A percentile compares a stretch with the other conserved stretches of the same genome.
phyloP scores from a whole-genome alignment of 2,329 filamentous ascomycete genomes.

The Diaporthe amygdali region DNA sequence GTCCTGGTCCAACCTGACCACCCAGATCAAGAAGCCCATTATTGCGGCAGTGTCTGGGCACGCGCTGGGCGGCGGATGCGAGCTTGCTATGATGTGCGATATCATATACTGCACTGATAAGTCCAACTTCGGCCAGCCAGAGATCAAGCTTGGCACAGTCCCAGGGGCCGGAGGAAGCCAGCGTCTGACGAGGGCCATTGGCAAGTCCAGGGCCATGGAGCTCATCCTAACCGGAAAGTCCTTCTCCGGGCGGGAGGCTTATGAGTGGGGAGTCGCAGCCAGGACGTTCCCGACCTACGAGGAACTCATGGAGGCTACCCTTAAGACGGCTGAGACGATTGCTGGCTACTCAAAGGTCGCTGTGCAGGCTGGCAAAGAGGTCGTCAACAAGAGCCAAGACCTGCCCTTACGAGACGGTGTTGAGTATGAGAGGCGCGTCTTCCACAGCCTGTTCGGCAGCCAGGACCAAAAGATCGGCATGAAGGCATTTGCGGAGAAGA shows the following conservation, averaged over 20 bases:
- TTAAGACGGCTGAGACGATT: constrained; percentile 88
- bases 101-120: constrained; percentile 86
- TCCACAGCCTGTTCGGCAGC: constrained; percentile 92
- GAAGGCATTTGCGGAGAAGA: constrained; percentile 95
- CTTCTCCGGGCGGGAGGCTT: constrained; percentile 84
- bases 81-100: constrained; percentile 97
- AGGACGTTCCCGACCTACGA: constrained; percentile 81
- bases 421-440: constrained; percentile 91
- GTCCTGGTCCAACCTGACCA: constrained; percentile 86
- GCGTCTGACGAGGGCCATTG: constrained; percentile 80
- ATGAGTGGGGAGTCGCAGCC: constrained; percentile 88
- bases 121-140: constrained; percentile 94
- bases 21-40: constrained; percentile 87
- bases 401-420: constrained; percentile 85
- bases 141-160: constrained; percentile 93
- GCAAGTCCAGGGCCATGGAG: constrained; percentile 90
- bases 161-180: constrained; percentile 93
- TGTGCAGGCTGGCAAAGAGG: constrained; percentile 90
- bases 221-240: constrained; percentile 85
- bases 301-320: constrained; percentile 78
- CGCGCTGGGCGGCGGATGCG: constrained; percentile 92
- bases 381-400: constrained; percentile 99
- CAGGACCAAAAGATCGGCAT: constrained; percentile 97
- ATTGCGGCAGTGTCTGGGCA: constrained; percentile 95
- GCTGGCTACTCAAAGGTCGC: constrained; percentile 87